These are phyloP conservation scores for Panaeolus cyanescens DNA, from an alignment of 768 basidiomycete species.

Conservation along the genomic window DNA sequence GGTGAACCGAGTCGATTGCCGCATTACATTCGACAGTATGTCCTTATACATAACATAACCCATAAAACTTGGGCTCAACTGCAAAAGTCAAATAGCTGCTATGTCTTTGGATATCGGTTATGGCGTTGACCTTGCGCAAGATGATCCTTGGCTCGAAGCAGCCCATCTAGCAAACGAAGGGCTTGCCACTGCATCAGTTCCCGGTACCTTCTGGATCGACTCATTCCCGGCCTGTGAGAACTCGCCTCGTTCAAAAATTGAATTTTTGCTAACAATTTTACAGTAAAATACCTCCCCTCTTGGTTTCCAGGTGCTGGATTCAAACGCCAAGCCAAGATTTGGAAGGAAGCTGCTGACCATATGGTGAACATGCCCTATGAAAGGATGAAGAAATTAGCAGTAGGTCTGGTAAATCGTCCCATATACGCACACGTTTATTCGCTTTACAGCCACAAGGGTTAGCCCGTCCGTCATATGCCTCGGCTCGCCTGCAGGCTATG, in stretches of 20 bases:
- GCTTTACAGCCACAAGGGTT: conserved; percentile 18
- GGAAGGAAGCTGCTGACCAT: conserved; percentile 35
- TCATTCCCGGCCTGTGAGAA: conserved; percentile 20
- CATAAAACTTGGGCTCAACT: too few species aligned
- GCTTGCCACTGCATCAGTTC: conserved; percentile 26
- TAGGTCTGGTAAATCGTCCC: too few species aligned
- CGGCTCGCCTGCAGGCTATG: conserved; percentile 4
- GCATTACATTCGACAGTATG: not conserved
- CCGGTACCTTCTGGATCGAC: conserved; percentile 22
- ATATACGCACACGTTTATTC: too few species aligned
- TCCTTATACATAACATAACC: not conserved
- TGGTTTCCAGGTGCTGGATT: conserved; percentile 62
- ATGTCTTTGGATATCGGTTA: not conserved
- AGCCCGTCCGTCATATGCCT: conserved; percentile 8
- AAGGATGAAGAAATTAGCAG: conserved; percentile 27
- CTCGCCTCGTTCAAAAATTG: conserved; percentile 22
- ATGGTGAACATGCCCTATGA: conserved; percentile 37
- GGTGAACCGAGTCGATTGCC: not conserved
- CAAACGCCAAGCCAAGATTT: conserved; percentile 43
- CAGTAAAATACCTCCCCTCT: conserved; percentile 49
- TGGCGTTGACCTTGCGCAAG: not conserved
- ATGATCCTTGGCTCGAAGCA: conserved; percentile 16
- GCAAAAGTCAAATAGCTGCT: too few species aligned
- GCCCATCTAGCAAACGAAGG: conserved; percentile 15
- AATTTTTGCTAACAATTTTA: conserved; percentile 24